These are phyloP conservation scores for Mrakia blollopis DNA, from an alignment of 768 basidiomycete genomes.

Conservation along the genomic window DNA sequence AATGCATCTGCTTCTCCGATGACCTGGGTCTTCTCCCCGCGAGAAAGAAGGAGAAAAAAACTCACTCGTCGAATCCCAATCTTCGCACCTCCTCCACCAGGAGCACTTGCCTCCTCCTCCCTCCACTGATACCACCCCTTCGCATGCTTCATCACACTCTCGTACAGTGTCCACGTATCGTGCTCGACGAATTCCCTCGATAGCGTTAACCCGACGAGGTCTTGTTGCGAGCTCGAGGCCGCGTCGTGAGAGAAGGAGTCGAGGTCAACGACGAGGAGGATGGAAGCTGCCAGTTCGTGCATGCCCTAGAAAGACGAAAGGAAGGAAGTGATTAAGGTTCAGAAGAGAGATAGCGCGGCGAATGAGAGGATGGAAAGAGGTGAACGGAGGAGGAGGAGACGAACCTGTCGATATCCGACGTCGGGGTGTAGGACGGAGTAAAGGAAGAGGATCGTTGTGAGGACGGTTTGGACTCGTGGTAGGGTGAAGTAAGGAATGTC, in stretches of 20 bases:
- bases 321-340: too few relatives aligned
- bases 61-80: slow-evolving; percentile 10
- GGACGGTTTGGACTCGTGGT: slow-evolving; percentile 63
- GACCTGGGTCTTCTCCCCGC: too few relatives aligned
- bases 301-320: slow-evolving; percentile 56
- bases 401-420: slow-evolving; percentile 79
- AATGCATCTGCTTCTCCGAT: too few relatives aligned
- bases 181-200: slow-evolving; percentile 48
- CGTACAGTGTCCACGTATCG: slow-evolving; percentile 82
- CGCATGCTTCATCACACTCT: slow-evolving; percentile 67
- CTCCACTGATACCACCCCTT: slow-evolving; percentile 63
- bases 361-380: neutral
- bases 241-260: slow-evolving; percentile 57
- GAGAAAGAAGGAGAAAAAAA: neutral
- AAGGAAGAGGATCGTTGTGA: slow-evolving; percentile 83
- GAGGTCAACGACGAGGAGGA: slow-evolving; percentile 75
- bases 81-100: neutral
- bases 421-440: slow-evolving; percentile 71
- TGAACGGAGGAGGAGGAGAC: neutral
- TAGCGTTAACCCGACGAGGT: slow-evolving; percentile 38
- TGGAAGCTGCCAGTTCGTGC: slow-evolving; percentile 89
- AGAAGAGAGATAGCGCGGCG: neutral
- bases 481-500: slow-evolving; percentile 87
- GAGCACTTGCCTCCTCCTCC: slow-evolving; percentile 13
- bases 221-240: neutral